These are phyloP conservation scores for Colletotrichum lentis DNA, from an alignment of 2,329 filamentous ascomycete species.

Conservation along the genomic window DNA sequence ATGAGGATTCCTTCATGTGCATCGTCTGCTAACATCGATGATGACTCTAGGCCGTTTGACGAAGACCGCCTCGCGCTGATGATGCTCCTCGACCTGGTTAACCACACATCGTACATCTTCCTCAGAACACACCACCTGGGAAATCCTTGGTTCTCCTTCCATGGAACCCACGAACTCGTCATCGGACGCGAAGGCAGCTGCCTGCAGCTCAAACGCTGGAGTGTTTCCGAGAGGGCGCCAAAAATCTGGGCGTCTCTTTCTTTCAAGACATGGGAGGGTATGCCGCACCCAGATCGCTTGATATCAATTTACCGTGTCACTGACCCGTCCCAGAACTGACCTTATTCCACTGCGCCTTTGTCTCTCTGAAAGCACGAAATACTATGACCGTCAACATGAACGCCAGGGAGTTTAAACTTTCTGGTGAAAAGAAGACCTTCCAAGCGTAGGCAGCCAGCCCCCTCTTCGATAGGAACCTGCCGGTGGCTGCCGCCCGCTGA, in stretches of 20 bases:
- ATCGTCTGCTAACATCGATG: not conserved
- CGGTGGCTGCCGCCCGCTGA: not conserved
- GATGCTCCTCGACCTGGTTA: conserved; percentile 57
- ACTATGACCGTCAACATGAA: conserved; percentile 54
- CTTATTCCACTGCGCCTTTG: conserved; percentile 66
- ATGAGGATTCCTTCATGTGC: conserved; percentile 5
- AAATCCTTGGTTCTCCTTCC: conserved; percentile 57
- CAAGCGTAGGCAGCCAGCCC: conserved; percentile 64
- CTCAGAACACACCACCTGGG: conserved; percentile 54
- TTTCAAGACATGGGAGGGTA: conserved; percentile 70
- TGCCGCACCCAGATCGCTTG: not conserved
- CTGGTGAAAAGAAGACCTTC: conserved; percentile 61
- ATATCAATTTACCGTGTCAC: conserved; percentile 30
- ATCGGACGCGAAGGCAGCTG: conserved; percentile 59
- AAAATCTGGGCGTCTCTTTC: conserved; percentile 64
- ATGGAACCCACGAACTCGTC: conserved; percentile 63
- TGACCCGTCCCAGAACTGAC: conserved; percentile 59
- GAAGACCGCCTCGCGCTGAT: conserved; percentile 63
- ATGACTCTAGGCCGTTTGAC: conserved; percentile 28
- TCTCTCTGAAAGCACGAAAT: conserved; percentile 63
- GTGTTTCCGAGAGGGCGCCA: conserved; percentile 50
- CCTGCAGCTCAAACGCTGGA: conserved; percentile 63
- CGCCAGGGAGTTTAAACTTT: conserved; percentile 57
- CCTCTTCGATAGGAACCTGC: not conserved
- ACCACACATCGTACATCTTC: conserved; percentile 57